Evolutionary conservation across 768 basidiomycete species (phyloP), one percentile per base, ranked within the genome.

Genomic region (Cystofilobasidium capitatum): DNA sequence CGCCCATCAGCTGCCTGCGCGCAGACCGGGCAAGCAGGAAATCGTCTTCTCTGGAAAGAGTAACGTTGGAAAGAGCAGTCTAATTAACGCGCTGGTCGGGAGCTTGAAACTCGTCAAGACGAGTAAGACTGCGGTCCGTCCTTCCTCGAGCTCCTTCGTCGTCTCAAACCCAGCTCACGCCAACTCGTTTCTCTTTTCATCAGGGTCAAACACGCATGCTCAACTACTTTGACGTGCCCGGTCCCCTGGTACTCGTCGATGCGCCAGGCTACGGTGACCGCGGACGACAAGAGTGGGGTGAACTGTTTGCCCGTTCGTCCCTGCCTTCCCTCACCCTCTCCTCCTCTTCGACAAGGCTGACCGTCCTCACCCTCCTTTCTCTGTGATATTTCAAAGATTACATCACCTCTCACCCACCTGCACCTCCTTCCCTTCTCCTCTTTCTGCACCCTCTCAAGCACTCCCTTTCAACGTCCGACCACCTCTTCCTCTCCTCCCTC

Each of bases 181-280:
- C 29, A 3, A n/a, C n/a, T 22, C 36, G 10, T 35, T 36, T 33
- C 31, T 33, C 57, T 16, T 10, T 26, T 3, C 1, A n/a, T 1
- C 60, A 69, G 68, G 68, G 68, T 35, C 62, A 64, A 47, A 69
- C 68, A 44, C 58, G 42, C 44, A 69, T 69, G 68, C 68, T 69
- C 39, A 69, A 69, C 68, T 69, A 64, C 29, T 69, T 69, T 42
- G 62, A 64, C 36, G 63, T 69, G 13, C 58, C 57, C 0, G 36
- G 39, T 12, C 62, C 59, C 16, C 36, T 69, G 35, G 57, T 69
- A 1, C 36, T 90, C 3, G 88, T 91, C 13, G 89, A 91, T 72
- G 82, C 88, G 16, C 89, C 89, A 3, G 88, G 89, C 20, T 91
- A 90, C 74, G 89, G 89, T 58, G 77, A 81, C 12, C 80, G 87